These are phyloP conservation scores for Verticillium klebahnii DNA, from an alignment of 2,329 filamentous ascomycete genomes.

Conservation along the genomic window DNA sequence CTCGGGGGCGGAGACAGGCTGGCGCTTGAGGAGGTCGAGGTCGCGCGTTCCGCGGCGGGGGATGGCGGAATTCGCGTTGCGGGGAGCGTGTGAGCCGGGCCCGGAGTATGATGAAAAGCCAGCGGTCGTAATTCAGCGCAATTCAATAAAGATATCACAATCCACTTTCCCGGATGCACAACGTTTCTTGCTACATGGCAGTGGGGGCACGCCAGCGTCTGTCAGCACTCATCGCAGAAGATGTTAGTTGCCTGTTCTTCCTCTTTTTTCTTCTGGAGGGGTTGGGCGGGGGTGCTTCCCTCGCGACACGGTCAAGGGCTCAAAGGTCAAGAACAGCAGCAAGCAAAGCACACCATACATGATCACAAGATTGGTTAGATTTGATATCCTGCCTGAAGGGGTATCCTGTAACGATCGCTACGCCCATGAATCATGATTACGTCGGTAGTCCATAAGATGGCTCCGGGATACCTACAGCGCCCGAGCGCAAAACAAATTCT, in stretches of 20 bases:
- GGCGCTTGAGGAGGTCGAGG: constrained; percentile 31
- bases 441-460: background rate
- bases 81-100: background rate
- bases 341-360: too few relatives aligned
- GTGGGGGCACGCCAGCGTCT: too few relatives aligned
- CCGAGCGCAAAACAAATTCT: background rate
- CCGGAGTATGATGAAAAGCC: too few relatives aligned
- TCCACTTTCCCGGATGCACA: too few relatives aligned
- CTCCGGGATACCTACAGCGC: background rate
- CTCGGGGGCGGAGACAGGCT: constrained; percentile 31
- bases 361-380: background rate
- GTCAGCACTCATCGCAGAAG: too few relatives aligned
- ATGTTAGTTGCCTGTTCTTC: too few relatives aligned
- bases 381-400: background rate
- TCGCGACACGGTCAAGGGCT: background rate
- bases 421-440: background rate
- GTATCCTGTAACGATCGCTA: background rate
- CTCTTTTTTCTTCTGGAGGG: too few relatives aligned
- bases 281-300: too few relatives aligned
- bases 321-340: too few relatives aligned
- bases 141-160: too few relatives aligned
- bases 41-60: background rate
- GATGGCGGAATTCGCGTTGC: constrained; percentile 4
- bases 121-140: too few relatives aligned
- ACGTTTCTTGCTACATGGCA: too few relatives aligned